Evolutionary conservation across 345 rosid species (phyloP).

Genomic region (Nasturtium officinale): DNA sequence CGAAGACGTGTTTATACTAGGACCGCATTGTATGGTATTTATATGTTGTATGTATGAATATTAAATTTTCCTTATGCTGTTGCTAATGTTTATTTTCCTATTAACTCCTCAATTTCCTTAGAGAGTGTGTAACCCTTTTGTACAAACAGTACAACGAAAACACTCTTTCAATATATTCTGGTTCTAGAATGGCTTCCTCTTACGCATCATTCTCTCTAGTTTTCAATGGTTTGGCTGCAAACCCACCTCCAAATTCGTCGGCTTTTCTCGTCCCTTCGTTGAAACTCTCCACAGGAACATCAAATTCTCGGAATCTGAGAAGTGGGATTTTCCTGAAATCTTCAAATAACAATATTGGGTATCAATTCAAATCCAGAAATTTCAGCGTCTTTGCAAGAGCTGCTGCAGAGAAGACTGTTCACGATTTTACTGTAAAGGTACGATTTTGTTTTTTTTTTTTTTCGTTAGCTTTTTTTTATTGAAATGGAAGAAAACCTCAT

Average conservation of each 20-base stretch:
- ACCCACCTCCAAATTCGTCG: slow-evolving; percentile 17
- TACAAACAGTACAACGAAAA: too few species aligned
- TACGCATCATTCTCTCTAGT: slow-evolving; percentile 41
- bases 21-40: slow-evolving; percentile 13
- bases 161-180: too few species aligned
- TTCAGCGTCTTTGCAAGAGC: slow-evolving; percentile 41
- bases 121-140: not conserved
- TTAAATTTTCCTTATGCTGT: too few species aligned
- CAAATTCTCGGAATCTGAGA: slow-evolving; percentile 49
- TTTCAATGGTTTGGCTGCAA: slow-evolving; percentile 29
- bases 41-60: too few species aligned
- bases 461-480: too few species aligned
- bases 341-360: slow-evolving; percentile 26
- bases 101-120: too few species aligned
- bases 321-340: slow-evolving; percentile 49
- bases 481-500: not conserved
- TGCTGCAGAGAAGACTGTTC: slow-evolving; percentile 44
- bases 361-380: slow-evolving; percentile 43
- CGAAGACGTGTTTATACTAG: slow-evolving; percentile 14
- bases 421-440: slow-evolving; percentile 84
- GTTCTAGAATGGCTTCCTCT: slow-evolving; percentile 46
- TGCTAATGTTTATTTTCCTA: not conserved
- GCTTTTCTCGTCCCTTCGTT: too few species aligned
- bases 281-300: too few species aligned
- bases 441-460: not conserved